Base-by-base conservation (phyloP, 352 stramenopile genomes). In the Phytophthora pluvialis region DNA sequence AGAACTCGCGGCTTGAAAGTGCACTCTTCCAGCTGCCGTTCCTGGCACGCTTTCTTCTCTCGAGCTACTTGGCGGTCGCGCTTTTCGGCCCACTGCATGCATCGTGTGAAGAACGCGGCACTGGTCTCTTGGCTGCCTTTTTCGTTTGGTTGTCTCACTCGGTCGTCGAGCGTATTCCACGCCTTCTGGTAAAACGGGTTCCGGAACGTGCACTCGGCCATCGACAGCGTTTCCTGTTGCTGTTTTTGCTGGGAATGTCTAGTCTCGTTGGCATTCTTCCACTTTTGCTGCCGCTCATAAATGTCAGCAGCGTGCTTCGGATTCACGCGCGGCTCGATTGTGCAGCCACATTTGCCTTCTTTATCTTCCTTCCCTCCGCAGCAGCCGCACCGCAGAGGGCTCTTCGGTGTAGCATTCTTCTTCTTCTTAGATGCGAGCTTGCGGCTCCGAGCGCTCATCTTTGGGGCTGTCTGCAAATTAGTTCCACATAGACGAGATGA, bases 201-300 rank as follows among this genome's bases (percentile, higher is more conserved):
- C 21, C 68, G 66, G 60, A 93, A 93, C 32, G 68, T 84, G 49
- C 84, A 86, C 45, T 75, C 68, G 10, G 60, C 47, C 40, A 72
- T 56, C 33, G 51, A 47, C 29, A 83, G 51, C 21, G 73, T 61
- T n/a, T 84, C 68, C 25, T 81, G 67, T 4, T 65, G 60, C 26
- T 75, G 54, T 25, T 69, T 76, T 13, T 81, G 70, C n/a, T 80
- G 56, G 25, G 35, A 59, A 21, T 68, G 66, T 42, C 65, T 63
- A 3, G 51, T 60, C 26, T 90, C 71, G 31, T 83, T 89, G 26
- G 64, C 51, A 12, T 73, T 53, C 60, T 89, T 86, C 84, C 84
- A 93, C 25, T 73, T 68, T 1, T 90, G 18, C 25, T 93, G 84
- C 7, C 79, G 75, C 4, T 79, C 61, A 51, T 86, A 93, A 25